A percentile compares a stretch with the other conserved stretches of the same genome.
Evolutionary conservation across 2,329 filamentous ascomycete species (phyloP).

Genomic region (Aureobasidium subglaciale): DNA sequence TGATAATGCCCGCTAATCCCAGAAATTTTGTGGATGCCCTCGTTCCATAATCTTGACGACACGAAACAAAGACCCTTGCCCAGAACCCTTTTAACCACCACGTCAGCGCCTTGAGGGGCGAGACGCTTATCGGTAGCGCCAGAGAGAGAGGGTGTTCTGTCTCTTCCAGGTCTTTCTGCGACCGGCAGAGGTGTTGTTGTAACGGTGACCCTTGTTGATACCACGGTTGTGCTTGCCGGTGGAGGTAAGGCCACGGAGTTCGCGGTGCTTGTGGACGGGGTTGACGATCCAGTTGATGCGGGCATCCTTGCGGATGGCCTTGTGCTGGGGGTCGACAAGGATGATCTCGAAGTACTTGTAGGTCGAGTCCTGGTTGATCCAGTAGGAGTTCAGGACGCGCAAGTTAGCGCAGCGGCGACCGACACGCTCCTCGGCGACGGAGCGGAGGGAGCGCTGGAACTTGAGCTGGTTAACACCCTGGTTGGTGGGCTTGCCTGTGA

Average conservation of each 20-base stretch:
- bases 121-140: constrained; percentile 79
- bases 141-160: constrained; percentile 98
- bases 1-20: constrained; percentile 16
- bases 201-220: constrained; percentile 98
- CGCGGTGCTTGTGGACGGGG: constrained; percentile 99
- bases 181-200: constrained; percentile 96
- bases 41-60: constrained; percentile 2
- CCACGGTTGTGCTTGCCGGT: constrained; percentile 99
- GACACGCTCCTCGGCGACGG: constrained; percentile 99
- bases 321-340: constrained; percentile 99
- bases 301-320: constrained; percentile 97
- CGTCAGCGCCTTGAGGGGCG: constrained; percentile 2
- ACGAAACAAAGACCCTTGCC: constrained; percentile 7
- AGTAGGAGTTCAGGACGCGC: constrained; percentile 99
- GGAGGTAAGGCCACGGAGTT: constrained; percentile 91
- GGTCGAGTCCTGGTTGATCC: constrained; percentile 99
- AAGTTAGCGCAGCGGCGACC: constrained; percentile 98
- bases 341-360: constrained; percentile 99
- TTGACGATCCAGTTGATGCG: constrained; percentile 99
- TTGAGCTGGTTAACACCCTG: constrained; percentile 99
- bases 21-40: constrained; percentile 14
- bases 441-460: constrained; percentile 98
- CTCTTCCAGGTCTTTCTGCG: constrained; percentile 99
- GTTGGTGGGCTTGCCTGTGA: constrained; percentile 97
- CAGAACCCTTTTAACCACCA: constrained; percentile 5